Evolutionary conservation across 176 grass and related monocot genomes (phyloP).

Genomic region (Secale cereale): DNA sequence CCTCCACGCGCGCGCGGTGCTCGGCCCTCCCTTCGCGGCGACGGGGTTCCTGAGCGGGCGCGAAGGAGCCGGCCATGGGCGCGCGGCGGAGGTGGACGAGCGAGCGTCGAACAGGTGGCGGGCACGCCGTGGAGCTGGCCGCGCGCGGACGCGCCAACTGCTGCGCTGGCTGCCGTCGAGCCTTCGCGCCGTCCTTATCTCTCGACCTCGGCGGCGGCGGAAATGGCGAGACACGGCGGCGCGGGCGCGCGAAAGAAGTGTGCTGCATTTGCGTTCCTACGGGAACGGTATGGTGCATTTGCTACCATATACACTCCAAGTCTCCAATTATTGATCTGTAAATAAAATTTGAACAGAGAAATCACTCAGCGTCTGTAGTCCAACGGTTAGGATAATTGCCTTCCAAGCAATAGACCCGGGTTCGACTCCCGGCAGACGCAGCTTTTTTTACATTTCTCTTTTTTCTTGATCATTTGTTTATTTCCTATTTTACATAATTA

Average conservation of each 20-base stretch:
- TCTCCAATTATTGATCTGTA: no score
- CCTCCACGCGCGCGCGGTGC: background rate
- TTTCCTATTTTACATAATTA: no score
- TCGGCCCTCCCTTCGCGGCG: background rate
- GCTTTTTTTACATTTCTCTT: background rate
- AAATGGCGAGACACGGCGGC: background rate
- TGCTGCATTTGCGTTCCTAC: no score
- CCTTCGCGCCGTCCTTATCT: background rate
- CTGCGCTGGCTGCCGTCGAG: background rate
- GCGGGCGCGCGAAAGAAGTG: background rate
- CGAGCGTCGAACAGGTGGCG: background rate
- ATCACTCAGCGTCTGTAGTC: conserved; percentile 47
- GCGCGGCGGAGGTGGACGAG: background rate
- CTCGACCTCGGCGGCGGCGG: background rate
- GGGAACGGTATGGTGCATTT: no score
- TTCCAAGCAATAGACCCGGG: conserved; percentile 94
- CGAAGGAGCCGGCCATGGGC: background rate
- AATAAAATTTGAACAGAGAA: no score
- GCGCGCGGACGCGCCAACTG: background rate
- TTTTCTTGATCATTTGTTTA: no score
- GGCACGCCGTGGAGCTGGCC: background rate
- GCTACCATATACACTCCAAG: no score
- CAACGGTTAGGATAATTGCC: conserved; percentile 87
- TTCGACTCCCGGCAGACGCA: conserved; percentile 92
- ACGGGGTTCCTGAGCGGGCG: background rate